phyloP scores from a whole-genome alignment of 495 filamentous ascomycete genomes.

The Xylona heveae region DNA sequence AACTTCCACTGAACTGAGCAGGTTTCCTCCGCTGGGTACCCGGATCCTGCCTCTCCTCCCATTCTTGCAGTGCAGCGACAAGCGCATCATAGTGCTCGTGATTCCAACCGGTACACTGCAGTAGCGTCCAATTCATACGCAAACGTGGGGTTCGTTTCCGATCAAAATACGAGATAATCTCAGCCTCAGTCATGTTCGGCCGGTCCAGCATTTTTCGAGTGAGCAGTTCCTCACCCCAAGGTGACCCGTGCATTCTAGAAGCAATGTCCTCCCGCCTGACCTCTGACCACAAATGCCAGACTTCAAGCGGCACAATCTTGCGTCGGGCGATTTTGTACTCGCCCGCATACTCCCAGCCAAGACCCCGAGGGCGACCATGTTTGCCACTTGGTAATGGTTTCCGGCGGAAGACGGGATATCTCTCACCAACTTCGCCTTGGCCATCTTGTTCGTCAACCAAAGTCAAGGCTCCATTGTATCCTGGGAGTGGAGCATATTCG shows the following conservation, averaged over 20 bases:
- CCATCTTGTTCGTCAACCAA: slow-evolving; percentile 2
- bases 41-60: too few relatives aligned
- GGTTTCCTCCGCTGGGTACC: too few relatives aligned
- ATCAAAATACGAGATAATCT: slow-evolving; percentile 2
- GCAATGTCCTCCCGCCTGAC: not conserved
- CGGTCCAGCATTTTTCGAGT: slow-evolving; percentile 1
- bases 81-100: slow-evolving; percentile 2
- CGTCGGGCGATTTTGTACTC: slow-evolving; percentile 1
- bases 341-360: slow-evolving; percentile 3
- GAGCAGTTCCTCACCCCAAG: slow-evolving; percentile 1
- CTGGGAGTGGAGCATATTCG: slow-evolving; percentile 1
- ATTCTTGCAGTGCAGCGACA: too few relatives aligned
- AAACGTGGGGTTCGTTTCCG: slow-evolving; percentile 2
- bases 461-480: slow-evolving; percentile 1
- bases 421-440: not conserved
- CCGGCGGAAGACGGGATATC: slow-evolving; percentile 1
- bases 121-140: slow-evolving; percentile 3
- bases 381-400: too few relatives aligned
- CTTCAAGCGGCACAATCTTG: not conserved
- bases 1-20: too few relatives aligned
- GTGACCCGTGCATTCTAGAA: not conserved
- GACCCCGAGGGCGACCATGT: too few relatives aligned
- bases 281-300: not conserved
- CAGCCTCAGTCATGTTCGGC: not conserved
- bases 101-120: slow-evolving; percentile 2